Evolutionary conservation across 345 rosid species (phyloP), one percentile per base, ranked within the genome.

Genomic region (Carallia pectinifolia): DNA sequence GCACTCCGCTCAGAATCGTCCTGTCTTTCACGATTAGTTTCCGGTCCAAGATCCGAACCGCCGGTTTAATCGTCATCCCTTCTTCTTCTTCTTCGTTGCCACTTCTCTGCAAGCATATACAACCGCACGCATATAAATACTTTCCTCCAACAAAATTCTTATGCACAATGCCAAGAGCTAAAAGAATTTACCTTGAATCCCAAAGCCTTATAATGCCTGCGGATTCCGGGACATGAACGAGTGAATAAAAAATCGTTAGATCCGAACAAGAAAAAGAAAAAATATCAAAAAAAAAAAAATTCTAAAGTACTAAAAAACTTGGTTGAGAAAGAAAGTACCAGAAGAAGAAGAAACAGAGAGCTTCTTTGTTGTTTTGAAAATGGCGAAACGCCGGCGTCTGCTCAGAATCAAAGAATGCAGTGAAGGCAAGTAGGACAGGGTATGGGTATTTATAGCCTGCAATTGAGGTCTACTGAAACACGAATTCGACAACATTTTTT

Each of bases 21-120:
- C 88, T 83, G 76, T 88, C 76, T 70, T 83, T 91, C 15, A 89
- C 95, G 37, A 88, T 67, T 52, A 94, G 71, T 68, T 87, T 88
- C 72, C 85, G 63, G 23, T 89, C 89, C 7, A 88, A 82, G 56
- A 94, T 84, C 31, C 89, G 79, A 73, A 87, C 91, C 61, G 80
- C 86, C 73, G 91, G 96, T 76, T 94, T 91, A 69, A 94, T 88
- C 75, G 96, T 90, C 98, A 94, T 90, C 50, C 15, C 56, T 29
- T 74, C 75, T 38, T 63, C 77, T 53, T 34, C 53, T 6, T 66
- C 16, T 12, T 19, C 0, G 23, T 23, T 23, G 23, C 23, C 81
- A 65, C 52, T 77, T 73, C 76, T 84, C 93, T 92, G 85, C 69
- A 67, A 71, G 47, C 17, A 59, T 17, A 33, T 55, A 61, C 15